A percentile compares a stretch with the other conserved stretches of the same genome.
phyloP scores from a whole-genome alignment of 2,329 filamentous ascomycete species.

The Ambrosiella cleistominuta region DNA sequence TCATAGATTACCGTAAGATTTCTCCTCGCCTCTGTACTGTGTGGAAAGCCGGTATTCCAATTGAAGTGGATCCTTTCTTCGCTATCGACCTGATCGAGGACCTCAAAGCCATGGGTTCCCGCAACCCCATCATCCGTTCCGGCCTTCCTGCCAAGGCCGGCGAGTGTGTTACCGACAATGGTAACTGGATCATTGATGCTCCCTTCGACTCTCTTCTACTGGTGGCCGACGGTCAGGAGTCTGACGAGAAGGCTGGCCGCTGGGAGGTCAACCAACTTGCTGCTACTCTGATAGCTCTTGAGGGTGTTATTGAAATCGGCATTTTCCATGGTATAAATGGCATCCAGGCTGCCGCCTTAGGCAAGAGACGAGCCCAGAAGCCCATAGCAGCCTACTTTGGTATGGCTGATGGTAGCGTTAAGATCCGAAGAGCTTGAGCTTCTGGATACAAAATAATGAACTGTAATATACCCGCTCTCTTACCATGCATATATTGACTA shows the following conservation, averaged over 20 bases:
- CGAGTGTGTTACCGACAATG: constrained; percentile 45
- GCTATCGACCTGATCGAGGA: constrained; percentile 59
- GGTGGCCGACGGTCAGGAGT: constrained; percentile 29
- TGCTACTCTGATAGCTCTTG: constrained; percentile 56
- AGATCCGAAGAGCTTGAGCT: constrained; percentile 3
- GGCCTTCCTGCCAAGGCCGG: constrained; percentile 63
- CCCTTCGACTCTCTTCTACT: constrained; percentile 62
- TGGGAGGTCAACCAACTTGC: constrained; percentile 39
- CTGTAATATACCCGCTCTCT: not conserved
- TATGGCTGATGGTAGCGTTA: constrained; percentile 48
- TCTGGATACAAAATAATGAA: not conserved
- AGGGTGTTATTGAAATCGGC: constrained; percentile 76
- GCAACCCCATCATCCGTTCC: constrained; percentile 51
- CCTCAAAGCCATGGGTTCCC: constrained; percentile 55
- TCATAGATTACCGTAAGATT: constrained; percentile 74
- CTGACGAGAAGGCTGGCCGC: constrained; percentile 28
- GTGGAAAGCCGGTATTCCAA: constrained; percentile 68
- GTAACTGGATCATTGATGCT: constrained; percentile 74
- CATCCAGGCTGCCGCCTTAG: constrained; percentile 35
- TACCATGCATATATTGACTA: no score
- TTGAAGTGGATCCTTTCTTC: constrained; percentile 80
- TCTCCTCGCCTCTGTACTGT: constrained; percentile 53
- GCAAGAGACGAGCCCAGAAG: constrained; percentile 61
- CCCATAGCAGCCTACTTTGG: constrained; percentile 92
- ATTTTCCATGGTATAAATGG: constrained; percentile 77